Evolutionary conservation across 805 yeast genomes (phyloP).

Genomic region (Wickerhamiella shivajii): DNA sequence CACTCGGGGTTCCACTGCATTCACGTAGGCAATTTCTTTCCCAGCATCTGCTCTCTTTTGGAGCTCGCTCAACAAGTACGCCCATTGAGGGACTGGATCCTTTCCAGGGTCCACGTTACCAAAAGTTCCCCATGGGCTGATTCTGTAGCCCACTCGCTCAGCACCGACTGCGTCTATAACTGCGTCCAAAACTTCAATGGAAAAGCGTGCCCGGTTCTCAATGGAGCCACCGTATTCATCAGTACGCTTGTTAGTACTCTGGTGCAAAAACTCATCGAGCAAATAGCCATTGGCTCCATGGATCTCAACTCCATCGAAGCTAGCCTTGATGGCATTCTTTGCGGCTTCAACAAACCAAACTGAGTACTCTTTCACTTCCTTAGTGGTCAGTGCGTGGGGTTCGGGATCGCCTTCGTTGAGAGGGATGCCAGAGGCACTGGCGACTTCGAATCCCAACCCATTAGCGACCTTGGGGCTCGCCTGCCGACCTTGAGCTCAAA

Average conservation of each 20-base stretch:
- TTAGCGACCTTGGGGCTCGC: slow-evolving; percentile 29
- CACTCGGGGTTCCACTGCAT: slow-evolving; percentile 34
- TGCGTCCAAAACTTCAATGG: slow-evolving; percentile 35
- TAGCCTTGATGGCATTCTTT: slow-evolving; percentile 36
- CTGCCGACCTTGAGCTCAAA: slow-evolving; percentile 36
- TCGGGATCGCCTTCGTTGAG: slow-evolving; percentile 6
- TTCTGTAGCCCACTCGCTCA: slow-evolving; percentile 22
- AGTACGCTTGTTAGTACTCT: slow-evolving; percentile 35
- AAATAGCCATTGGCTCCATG: slow-evolving; percentile 55
- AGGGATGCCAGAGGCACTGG: slow-evolving; percentile 29
- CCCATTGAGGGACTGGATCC: slow-evolving; percentile 28
- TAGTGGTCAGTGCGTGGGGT: slow-evolving; percentile 25
- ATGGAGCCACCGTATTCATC: slow-evolving; percentile 52
- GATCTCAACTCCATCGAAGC: slow-evolving; percentile 50
- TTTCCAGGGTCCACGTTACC: slow-evolving; percentile 21
- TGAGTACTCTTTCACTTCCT: slow-evolving; percentile 30
- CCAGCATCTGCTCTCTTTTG: slow-evolving; percentile 28
- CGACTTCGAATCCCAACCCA: slow-evolving; percentile 27
- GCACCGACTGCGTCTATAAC: slow-evolving; percentile 27
- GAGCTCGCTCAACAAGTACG: slow-evolving; percentile 30
- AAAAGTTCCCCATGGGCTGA: slow-evolving; percentile 27
- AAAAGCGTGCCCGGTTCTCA: slow-evolving; percentile 40
- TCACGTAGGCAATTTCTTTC: slow-evolving; percentile 29
- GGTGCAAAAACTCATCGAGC: slow-evolving; percentile 34
- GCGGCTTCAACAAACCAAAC: slow-evolving; percentile 34